Evolutionary conservation across 768 basidiomycete species (phyloP), one percentile per base, ranked within the genome.

Genomic region (Mycena leptocephala): DNA sequence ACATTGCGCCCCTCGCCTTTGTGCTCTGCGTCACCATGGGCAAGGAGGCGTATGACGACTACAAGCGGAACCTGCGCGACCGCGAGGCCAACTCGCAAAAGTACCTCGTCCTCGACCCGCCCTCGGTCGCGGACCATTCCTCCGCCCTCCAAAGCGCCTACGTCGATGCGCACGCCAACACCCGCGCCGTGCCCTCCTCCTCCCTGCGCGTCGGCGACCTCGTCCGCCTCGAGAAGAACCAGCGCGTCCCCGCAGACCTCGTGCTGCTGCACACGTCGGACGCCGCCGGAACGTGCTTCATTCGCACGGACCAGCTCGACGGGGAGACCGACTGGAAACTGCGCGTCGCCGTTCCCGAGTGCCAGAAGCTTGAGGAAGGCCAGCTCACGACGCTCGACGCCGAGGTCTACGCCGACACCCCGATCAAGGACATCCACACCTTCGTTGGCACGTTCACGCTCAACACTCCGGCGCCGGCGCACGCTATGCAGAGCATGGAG

Each of bases 301-400:
- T 99, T 76, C 91, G 98, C 13, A 99, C 98, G 2, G 98, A 99
- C 85, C 98, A 99, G 82, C 89, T 99, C 33, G 98, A 99, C 78
- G 98, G 98, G 53, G 98, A 99, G 85, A 99, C 98, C 5, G 98
- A 99, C 81, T 99, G 98, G 98, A 99, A 99, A 83, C 88, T 99
- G 62, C 92, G 96, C 5, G 95, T 98, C 2, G 97, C 98, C 2
- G 93, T 98, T 1, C 91, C 94, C 3, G 90, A 94, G 30, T 95
- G 93, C 55, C 97, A 98, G 87, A 94, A 93, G 78, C 83, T 97
- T 65, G 85, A 83, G 16, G 90, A 90, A 77, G 84, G 82, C 7
- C 87, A 88, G 55, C 81, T 90, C 30, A 91, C 91, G 26, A 92
- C 94, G 61, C 84, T 97, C 30, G 94, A 96, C 76, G 98, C 96